These are phyloP conservation scores for Yamadazyma nakazawae DNA, from an alignment of 805 yeast species.

Conservation along the genomic window DNA sequence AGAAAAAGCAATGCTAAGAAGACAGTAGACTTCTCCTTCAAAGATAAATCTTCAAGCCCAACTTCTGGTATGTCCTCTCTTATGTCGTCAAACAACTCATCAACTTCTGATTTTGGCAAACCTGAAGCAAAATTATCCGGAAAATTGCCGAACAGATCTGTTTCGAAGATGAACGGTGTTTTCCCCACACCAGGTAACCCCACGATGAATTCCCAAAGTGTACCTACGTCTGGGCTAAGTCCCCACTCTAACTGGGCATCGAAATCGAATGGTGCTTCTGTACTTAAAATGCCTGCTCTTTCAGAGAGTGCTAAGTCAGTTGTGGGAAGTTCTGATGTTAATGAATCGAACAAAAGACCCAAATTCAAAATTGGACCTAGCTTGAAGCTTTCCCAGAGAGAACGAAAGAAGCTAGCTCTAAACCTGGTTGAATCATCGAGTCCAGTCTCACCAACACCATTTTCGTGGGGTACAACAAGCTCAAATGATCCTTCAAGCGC, in stretches of 20 bases:
- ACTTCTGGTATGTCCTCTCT: background rate
- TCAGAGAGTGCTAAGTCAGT: background rate
- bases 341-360: conserved; percentile 8
- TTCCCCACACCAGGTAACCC: conserved; percentile 5
- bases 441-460: background rate
- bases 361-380: conserved; percentile 35
- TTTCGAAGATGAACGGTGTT: no score
- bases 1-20: conserved; percentile 7
- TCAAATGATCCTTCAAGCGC: background rate
- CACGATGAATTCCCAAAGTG: background rate
- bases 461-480: conserved; percentile 1
- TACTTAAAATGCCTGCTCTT: conserved; percentile 6
- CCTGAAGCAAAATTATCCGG: background rate
- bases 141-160: background rate
- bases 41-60: background rate
- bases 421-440: background rate
- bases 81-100: conserved; percentile 4
- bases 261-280: conserved; percentile 12
- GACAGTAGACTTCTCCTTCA: conserved; percentile 3
- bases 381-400: conserved; percentile 56
- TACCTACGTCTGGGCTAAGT: conserved; percentile 17
- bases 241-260: conserved; percentile 29
- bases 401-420: conserved; percentile 43
- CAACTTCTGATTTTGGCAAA: conserved; percentile 1
- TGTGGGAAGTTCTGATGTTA: background rate